Percentiles rank a stretch among this genome's conserved stretches.
These are phyloP conservation scores for Trichoderma gamsii DNA, from an alignment of 495 filamentous ascomycete genomes.

Conservation along the genomic window DNA sequence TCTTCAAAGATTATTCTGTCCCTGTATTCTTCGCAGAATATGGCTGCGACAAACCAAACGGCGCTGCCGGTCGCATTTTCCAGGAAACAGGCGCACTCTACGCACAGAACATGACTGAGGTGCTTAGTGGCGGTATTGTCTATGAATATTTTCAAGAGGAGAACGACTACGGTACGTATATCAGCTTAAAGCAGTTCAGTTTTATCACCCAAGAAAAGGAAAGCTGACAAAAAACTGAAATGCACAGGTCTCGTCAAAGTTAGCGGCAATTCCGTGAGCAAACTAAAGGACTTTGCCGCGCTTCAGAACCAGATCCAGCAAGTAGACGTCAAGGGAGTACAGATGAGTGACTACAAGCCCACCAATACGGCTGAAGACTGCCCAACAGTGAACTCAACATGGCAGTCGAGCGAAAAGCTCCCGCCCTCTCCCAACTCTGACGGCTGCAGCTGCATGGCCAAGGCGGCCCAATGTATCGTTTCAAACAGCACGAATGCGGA, in stretches of 20 bases:
- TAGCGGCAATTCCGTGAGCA: slow-evolving; percentile 49
- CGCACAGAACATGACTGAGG: slow-evolving; percentile 68
- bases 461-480: slow-evolving; percentile 64
- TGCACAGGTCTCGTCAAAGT: slow-evolving; percentile 58
- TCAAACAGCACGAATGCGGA: slow-evolving; percentile 37
- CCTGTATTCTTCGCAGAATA: slow-evolving; percentile 98
- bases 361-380: slow-evolving; percentile 70
- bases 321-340: slow-evolving; percentile 56
- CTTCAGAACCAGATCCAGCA: slow-evolving; percentile 61
- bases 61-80: slow-evolving; percentile 68
- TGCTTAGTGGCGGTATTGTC: slow-evolving; percentile 91
- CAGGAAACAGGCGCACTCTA: slow-evolving; percentile 83
- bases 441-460: slow-evolving; percentile 79
- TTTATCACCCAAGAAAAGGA: not conserved
- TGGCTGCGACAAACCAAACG: slow-evolving; percentile 67
- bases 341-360: slow-evolving; percentile 63
- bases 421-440: slow-evolving; percentile 71
- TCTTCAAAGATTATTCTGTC: slow-evolving; percentile 81
- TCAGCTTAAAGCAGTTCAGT: not conserved
- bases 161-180: slow-evolving; percentile 77
- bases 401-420: slow-evolving; percentile 64
- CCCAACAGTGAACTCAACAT: slow-evolving; percentile 56
- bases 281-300: slow-evolving; percentile 65
- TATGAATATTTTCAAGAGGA: slow-evolving; percentile 95
- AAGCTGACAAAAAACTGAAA: not conserved